phyloP scores from a whole-genome alignment of 345 rosid genomes.

The Leavenworthia alabamica region DNA sequence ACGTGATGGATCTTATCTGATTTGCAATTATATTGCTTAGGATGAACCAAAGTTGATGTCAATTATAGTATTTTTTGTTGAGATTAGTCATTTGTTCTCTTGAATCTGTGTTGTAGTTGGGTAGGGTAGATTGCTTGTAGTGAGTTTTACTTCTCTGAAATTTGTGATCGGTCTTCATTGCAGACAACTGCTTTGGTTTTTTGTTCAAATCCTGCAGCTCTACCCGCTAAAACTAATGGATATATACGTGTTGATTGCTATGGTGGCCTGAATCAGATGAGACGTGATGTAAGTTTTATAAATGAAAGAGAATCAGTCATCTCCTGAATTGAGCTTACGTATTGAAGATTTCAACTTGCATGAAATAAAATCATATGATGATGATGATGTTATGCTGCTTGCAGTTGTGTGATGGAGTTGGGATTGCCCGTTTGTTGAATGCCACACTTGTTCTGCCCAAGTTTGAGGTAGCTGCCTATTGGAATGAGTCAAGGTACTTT shows the following conservation, averaged over 20 bases:
- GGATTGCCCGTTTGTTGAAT: conserved; percentile 71
- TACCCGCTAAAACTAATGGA: conserved; percentile 66
- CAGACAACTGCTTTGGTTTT: conserved; percentile 94
- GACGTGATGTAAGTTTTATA: conserved; percentile 73
- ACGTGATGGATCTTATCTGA: background rate
- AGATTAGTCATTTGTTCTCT: background rate
- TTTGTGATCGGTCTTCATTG: conserved; percentile 71
- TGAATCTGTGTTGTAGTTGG: background rate
- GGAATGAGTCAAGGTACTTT: conserved; percentile 94
- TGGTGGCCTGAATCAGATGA: conserved; percentile 96
- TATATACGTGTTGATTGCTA: conserved; percentile 89
- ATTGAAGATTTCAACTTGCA: background rate
- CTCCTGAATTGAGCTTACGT: no score
- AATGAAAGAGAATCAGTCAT: no score
- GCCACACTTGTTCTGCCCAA: conserved; percentile 89
- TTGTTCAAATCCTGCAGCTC: conserved; percentile 97
- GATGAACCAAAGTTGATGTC: background rate
- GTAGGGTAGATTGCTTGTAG: conserved; percentile 7
- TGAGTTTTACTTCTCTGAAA: conserved; percentile 21
- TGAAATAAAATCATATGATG: background rate
- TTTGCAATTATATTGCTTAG: background rate
- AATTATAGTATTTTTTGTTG: background rate
- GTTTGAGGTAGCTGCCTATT: conserved; percentile 92
- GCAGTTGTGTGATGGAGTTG: conserved; percentile 92
- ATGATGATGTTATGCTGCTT: no score